phyloP scores from a whole-genome alignment of 73 alveolate genomes.

The Paramecium pentaurelia region DNA sequence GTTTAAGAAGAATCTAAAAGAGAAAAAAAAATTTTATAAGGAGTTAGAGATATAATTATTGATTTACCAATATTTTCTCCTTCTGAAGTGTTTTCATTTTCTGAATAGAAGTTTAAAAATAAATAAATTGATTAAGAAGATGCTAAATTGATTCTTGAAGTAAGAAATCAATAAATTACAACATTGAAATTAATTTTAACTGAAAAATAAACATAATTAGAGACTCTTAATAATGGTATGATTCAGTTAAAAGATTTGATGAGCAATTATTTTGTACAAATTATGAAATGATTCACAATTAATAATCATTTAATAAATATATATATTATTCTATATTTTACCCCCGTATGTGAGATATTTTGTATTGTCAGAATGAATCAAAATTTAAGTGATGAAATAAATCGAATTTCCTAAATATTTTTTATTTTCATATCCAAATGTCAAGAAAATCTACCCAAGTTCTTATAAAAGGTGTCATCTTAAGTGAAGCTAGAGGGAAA shows the following conservation, averaged over 20 bases:
- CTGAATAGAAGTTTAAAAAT: neutral
- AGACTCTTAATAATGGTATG: neutral
- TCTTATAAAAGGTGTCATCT: neutral
- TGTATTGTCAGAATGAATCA: neutral
- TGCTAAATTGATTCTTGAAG: neutral
- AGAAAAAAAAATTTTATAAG: neutral
- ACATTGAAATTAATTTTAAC: neutral
- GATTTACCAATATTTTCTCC: neutral
- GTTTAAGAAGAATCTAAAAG: neutral
- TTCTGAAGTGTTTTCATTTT: neutral
- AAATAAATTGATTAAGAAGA: neutral
- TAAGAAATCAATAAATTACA: neutral
- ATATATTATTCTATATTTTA: neutral
- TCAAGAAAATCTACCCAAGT: neutral
- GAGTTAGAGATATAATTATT: neutral
- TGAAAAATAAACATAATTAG: neutral
- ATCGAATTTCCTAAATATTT: neutral
- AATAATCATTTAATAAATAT: neutral
- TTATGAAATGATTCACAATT: neutral
- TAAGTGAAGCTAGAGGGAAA: neutral
- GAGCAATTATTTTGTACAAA: slow-evolving; percentile 8
- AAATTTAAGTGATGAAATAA: neutral
- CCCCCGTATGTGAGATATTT: neutral
- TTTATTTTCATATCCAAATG: neutral
- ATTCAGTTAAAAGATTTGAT: neutral